phyloP scores from a whole-genome alignment of 805 yeast species.

The Isabelozyma rhagii region DNA sequence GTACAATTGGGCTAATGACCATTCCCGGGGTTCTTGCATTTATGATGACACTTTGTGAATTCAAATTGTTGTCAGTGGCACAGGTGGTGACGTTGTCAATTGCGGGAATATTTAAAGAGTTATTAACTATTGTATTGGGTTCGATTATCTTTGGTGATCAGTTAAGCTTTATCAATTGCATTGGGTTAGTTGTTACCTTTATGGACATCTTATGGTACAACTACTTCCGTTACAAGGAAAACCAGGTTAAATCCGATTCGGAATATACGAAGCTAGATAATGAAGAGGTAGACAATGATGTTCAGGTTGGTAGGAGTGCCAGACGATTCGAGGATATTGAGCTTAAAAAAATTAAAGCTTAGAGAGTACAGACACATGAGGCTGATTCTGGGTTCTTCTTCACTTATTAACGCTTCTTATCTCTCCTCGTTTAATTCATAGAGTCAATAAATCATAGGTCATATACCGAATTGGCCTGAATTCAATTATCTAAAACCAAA shows the following conservation, averaged over 20 bases:
- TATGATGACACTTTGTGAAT: slow-evolving; percentile 85
- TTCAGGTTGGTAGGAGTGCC: neutral
- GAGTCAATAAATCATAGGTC: no score
- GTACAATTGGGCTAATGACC: slow-evolving; percentile 57
- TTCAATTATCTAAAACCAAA: no score
- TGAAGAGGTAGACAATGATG: neutral
- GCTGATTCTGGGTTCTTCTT: no score
- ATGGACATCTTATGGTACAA: slow-evolving; percentile 83
- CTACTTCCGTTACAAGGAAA: slow-evolving; percentile 47
- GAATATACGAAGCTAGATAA: neutral
- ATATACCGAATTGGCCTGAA: no score
- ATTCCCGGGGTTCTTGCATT: slow-evolving; percentile 88
- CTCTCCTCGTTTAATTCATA: no score
- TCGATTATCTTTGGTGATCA: slow-evolving; percentile 70
- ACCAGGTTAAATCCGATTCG: slow-evolving; percentile 4
- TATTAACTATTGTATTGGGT: slow-evolving; percentile 75
- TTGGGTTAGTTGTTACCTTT: slow-evolving; percentile 75
- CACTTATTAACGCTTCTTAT: no score
- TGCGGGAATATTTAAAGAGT: slow-evolving; percentile 91
- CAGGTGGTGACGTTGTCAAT: slow-evolving; percentile 83
- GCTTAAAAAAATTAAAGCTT: neutral
- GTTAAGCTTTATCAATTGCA: slow-evolving; percentile 60
- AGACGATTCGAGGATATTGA: neutral
- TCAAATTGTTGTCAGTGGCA: slow-evolving; percentile 74
- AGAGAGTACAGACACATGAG: no score